Base-by-base conservation (phyloP, 176 grass and related monocot genomes). In the Ensete ventricosum region DNA sequence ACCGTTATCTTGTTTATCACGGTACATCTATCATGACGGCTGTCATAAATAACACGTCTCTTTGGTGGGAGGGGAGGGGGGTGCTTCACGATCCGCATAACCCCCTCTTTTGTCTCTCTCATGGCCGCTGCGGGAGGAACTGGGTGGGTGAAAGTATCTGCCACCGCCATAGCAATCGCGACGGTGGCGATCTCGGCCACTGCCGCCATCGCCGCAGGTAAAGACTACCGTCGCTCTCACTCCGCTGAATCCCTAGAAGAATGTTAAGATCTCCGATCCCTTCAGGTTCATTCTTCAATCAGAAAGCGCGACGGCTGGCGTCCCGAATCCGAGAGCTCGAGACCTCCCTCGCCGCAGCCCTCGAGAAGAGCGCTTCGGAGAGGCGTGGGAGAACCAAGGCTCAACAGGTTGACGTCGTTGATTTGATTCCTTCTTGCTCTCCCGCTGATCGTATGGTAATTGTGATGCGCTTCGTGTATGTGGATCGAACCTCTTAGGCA, bases 331-430 rank as follows among this genome's bases (percentile, higher is more conserved):
- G 54, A 65, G 83, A 96, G 77, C 76, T 92, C 3, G 89, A 92
- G 83, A 74, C 29, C 1, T 85, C 83, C 23, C 82, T 97, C 9
- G 77, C 73, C 12, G 67, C 25, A 24, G 78, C 89, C 27, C 1
- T 69, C 10, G 85, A 90, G 64, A 93, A 97, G 79, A 67, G 77
- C 20, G 77, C 90, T 57, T 86, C 90, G 22, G 94, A 97, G 85
- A 88, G 89, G 64, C 89, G 85, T 9, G 93, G 93, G 0, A 85
- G 93, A 51, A 85, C 90, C 48, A 82, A 87, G 6, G 87, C 85
- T 14, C 93, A 96, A 76, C 93, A 96, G 86, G 92, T 96, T 26
- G 20, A n/a, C 27, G 71, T 19, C 43, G 11, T 8, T 11, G 51
- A 9, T 20, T 17, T 52, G 43, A 11, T 60, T 43, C 20, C 13